Evolutionary conservation across 768 basidiomycete species (phyloP).

Genomic region (Termitomyces sp.): DNA sequence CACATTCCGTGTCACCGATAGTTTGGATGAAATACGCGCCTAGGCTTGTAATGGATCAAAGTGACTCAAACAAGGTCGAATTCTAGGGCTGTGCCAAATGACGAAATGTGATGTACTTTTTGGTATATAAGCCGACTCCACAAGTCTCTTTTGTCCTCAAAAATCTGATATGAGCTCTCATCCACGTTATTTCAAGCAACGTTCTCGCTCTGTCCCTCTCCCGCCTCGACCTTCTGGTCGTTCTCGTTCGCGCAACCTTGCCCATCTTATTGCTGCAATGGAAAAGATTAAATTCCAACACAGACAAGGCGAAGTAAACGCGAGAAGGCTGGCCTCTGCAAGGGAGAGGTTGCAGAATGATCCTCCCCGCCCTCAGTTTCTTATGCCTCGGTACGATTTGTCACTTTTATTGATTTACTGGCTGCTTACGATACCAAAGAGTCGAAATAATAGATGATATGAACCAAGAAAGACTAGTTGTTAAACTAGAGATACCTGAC

Average conservation of each 20-base stretch:
- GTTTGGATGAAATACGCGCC: too few species aligned
- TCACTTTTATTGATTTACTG: neutral
- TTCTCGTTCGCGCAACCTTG: neutral
- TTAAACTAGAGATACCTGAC: slow-evolving; percentile 41
- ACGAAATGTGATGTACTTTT: neutral
- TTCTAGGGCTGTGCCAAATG: too few species aligned
- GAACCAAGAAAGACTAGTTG: slow-evolving; percentile 22
- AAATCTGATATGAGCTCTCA: slow-evolving; percentile 1
- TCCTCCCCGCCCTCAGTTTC: slow-evolving; percentile 1
- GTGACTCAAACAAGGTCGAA: too few species aligned
- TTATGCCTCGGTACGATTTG: slow-evolving; percentile 15
- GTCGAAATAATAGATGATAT: slow-evolving; percentile 39
- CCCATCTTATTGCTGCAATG: neutral
- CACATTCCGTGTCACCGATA: too few species aligned
- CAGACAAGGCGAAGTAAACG: neutral
- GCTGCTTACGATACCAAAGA: slow-evolving; percentile 17
- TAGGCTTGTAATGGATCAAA: too few species aligned
- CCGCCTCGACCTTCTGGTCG: neutral
- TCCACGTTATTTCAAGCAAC: neutral
- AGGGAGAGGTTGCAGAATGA: neutral
- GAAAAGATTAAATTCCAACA: neutral
- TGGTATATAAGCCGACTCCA: neutral
- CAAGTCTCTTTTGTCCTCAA: too few species aligned
- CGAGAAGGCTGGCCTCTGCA: neutral
- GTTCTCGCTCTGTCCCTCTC: slow-evolving; percentile 6